Conservation (phyloP, 192 early-diverging fungal genomes). For the Backusella parvicylindrica region DNA sequence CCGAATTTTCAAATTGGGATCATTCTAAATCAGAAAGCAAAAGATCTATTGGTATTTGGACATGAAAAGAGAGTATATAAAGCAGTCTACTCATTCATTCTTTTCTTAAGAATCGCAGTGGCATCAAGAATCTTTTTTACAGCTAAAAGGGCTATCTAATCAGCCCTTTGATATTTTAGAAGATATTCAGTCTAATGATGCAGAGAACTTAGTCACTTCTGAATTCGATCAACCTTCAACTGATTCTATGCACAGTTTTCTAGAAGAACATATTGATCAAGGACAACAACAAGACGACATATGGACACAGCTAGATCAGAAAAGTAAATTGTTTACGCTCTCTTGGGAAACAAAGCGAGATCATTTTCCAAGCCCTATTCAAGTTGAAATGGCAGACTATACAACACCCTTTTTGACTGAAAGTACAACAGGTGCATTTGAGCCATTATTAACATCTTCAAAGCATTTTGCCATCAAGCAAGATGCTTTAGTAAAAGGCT, state of each 20-base stretch:
- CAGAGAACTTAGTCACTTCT: not conserved
- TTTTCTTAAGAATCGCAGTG: not conserved
- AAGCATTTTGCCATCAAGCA: not conserved
- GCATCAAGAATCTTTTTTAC: not conserved
- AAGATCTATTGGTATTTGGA: not conserved
- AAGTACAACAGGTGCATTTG: not conserved
- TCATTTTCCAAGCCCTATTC: not conserved
- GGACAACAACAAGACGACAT: not conserved
- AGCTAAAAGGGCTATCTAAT: not conserved
- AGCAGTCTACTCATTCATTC: not conserved
- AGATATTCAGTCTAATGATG: not conserved
- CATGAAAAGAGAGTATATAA: not conserved
- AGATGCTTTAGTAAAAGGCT: slow-evolving; percentile 2
- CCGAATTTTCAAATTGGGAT: not conserved
- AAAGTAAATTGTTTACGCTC: not conserved
- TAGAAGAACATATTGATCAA: not conserved
- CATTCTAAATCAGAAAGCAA: not conserved
- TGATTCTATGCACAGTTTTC: not conserved
- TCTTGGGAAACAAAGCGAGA: slow-evolving; percentile 1
- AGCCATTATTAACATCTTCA: not conserved
- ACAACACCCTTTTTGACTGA: slow-evolving; percentile 13
- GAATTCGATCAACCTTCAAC: not conserved
- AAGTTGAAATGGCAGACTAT: not conserved
- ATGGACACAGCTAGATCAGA: not conserved
- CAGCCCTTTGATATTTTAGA: slow-evolving; percentile 9